These are phyloP conservation scores for Phytophthora vignae DNA, from an alignment of 352 stramenopile species.

Conservation along the genomic window DNA sequence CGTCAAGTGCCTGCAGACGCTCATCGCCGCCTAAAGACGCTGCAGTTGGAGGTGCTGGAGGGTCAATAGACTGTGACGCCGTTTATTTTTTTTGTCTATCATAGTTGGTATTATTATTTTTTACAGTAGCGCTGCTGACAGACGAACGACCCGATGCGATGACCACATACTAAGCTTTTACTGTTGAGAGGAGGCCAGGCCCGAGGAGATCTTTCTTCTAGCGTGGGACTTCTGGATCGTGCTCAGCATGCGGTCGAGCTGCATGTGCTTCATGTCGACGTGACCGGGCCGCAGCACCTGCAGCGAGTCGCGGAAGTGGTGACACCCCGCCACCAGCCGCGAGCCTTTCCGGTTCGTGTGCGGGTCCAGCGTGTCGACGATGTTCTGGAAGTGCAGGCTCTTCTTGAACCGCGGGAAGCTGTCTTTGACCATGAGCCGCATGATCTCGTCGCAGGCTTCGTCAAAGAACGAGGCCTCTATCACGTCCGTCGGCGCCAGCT, in stretches of 20 bases:
- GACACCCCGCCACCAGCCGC: conserved; percentile 67
- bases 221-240: conserved; percentile 72
- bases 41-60: background rate
- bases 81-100: conserved; percentile 13
- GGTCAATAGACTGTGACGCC: conserved; percentile 38
- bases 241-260: conserved; percentile 73
- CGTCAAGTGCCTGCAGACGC: conserved; percentile 67
- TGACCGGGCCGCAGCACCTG: conserved; percentile 64
- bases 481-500: conserved; percentile 29
- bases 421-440: conserved; percentile 83
- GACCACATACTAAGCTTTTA: background rate
- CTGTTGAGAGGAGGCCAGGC: conserved; percentile 10
- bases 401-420: conserved; percentile 87
- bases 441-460: conserved; percentile 75
- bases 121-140: conserved; percentile 1
- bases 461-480: conserved; percentile 61
- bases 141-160: background rate
- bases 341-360: conserved; percentile 72
- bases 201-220: conserved; percentile 36
- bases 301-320: conserved; percentile 78
- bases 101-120: background rate
- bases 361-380: conserved; percentile 71
- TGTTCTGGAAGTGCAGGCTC: conserved; percentile 65
- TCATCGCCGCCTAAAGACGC: conserved; percentile 47
- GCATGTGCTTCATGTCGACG: conserved; percentile 60